phyloP scores from a whole-genome alignment of 169 alveolate species.

The Plasmodium yoelii region DNA sequence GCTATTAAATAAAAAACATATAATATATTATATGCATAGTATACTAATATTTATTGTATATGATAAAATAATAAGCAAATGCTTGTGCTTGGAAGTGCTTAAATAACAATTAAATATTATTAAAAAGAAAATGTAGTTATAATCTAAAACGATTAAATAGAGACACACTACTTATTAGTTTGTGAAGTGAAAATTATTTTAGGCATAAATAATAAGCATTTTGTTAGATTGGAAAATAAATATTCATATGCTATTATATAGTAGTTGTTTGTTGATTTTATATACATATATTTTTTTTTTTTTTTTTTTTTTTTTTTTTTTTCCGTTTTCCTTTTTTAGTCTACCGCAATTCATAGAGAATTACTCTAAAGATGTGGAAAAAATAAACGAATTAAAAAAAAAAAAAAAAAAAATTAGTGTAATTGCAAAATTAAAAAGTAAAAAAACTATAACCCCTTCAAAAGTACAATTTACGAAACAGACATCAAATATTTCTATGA shows the following conservation, averaged over 20 bases:
- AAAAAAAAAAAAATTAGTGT: constrained; percentile 35
- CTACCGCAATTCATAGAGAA: constrained; percentile 60
- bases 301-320: constrained; percentile 10
- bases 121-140: neutral
- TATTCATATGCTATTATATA: too few species aligned
- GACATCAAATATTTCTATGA: constrained; percentile 55
- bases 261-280: neutral
- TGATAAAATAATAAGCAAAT: too few species aligned
- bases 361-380: constrained; percentile 68
- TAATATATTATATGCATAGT: too few species aligned
- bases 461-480: constrained; percentile 58
- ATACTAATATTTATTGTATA: too few species aligned
- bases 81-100: too few species aligned
- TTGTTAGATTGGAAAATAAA: too few species aligned
- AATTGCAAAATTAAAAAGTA: constrained; percentile 12
- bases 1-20: too few species aligned
- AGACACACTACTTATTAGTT: too few species aligned
- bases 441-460: constrained; percentile 26
- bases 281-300: neutral
- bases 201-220: too few species aligned
- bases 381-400: constrained; percentile 58
- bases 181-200: too few species aligned
- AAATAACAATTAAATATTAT: neutral
- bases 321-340: constrained; percentile 14
- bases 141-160: neutral